Base-by-base conservation (phyloP, 768 basidiomycete species). In the Cystobasidium tubakii region DNA sequence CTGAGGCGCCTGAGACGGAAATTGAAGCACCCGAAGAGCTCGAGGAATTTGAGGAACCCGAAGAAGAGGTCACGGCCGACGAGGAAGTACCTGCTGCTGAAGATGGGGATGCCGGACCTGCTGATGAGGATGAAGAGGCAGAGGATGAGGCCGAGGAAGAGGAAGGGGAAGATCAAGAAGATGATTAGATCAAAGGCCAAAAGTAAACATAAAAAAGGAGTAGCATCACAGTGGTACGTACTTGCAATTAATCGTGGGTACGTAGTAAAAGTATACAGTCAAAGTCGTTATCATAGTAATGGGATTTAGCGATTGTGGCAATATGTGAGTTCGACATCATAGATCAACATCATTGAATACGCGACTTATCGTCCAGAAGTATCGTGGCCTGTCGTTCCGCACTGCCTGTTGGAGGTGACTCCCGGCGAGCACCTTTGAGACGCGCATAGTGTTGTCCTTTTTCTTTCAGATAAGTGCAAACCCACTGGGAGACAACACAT, bases 401-500 rank as follows among this genome's bases (percentile, higher is more conserved):
- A n/a, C n/a, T n/a, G n/a, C n/a, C n/a, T n/a, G n/a, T n/a, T n/a
- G n/a, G n/a, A n/a, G n/a, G n/a, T n/a, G n/a, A n/a, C n/a, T n/a
- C n/a, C n/a, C n/a, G n/a, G n/a, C n/a, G n/a, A n/a, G n/a, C n/a
- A n/a, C 27, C 53, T 54, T 54, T 54, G 53, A n/a, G n/a, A n/a
- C n/a, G n/a, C n/a, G n/a, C n/a, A n/a, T n/a, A n/a, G 21, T n/a
- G 4, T 10, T 6, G 27, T 54, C 53, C 21, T 54, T n/a, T 6
- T 7, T 4, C 21, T 4, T 54, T 66, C 42, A 50, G 13, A 66
- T 17, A 27, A 69, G 27, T 27, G 33, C 69, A 27, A 71, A 71
- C 12, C 54, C 33, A 55, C 53, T 60, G 1, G 69, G 69, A 19
- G 15, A 33, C 10, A 57, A n/a, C 1, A 71, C 55, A 25, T 62